Evolutionary conservation across 768 basidiomycete species (phyloP), one percentile per base, ranked within the genome.

Genomic region (Clitopilus passeckerianus): DNA sequence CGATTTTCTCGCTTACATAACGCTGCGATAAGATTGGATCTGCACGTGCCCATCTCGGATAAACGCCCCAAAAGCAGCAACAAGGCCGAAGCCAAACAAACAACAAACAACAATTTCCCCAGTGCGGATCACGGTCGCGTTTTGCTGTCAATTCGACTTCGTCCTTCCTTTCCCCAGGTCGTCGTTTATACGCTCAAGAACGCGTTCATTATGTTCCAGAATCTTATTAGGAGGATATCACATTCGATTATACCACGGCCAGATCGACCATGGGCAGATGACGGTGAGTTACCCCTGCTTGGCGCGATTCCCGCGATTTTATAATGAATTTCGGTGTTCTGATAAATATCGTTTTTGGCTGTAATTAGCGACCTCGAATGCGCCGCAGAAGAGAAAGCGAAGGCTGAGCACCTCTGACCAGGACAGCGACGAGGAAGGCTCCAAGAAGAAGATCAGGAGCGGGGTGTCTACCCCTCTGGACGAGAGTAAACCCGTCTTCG

Each of bases 241-340:
- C 78, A 81, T 66, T 85, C 85, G 14, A 77, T 89, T 20, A 82
- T 89, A 64, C 85, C 86, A 24, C 83, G 89, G 57, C 81, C 85
- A 23, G 89, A 90, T 71, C 78, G 87, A 60, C 86, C 88, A 34
- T 90, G 89, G 90, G 80, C 80, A 65, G 88, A 91, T 58, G 89
- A 91, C 69, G 85, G 89, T 89, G 65, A 77, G 85, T 77, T 27
- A 52, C 59, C 55, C 61, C 55, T 62, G 62, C 60, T 65, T 54
- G 62, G 53, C 65, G 71, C 67, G 72, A 70, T 68, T 60, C 63
- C 27, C 35, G 54, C 65, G 58, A 59, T 61, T 56, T 53, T 53
- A 53, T 30, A 30, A 30, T 30, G 27, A 30, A 30, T 30, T 30
- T 30, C 27, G 27, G 46, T 46, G 59, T 54, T 63, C 62, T 58